Evolutionary conservation across 371 early-diverging fungal genomes (phyloP), one percentile per base, ranked within the genome.

Genomic region (Nematocida displodere): DNA sequence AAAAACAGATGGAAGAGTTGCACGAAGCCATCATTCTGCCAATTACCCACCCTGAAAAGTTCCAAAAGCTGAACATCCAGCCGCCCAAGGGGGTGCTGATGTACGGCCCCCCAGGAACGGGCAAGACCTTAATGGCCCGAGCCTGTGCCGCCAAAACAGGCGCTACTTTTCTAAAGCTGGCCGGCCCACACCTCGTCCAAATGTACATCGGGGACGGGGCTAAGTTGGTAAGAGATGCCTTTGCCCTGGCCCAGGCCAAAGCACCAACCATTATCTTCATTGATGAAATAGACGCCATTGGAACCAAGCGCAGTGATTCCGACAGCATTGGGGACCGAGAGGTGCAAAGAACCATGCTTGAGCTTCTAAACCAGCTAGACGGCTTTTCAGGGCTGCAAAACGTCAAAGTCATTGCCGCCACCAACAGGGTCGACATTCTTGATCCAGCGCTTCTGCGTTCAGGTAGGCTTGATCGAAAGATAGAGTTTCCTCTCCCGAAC

Each of bases 261-360:
- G 93, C 94, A 68, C 99, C 99, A 22, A 95, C 96, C 84, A 94
- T 98, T 80, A 97, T 98, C 61, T 98, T 98, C 82, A 95, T 98
- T 93, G 99, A 98, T 84, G 99, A 98, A 85, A 95, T 98, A 80
- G 99, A 98, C 86, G 97, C 99, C 37, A 97, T 98, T 85, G 99
- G 99, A 80, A 95, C 96, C 2, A 89, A 95, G 67, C 88, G 99
- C 64, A 95, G 95, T 85, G 91, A 92, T 8, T 97, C 96, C 80
- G 94, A 95, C 79, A 95, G 94, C 17, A 94, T 94, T 40, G 92
- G 95, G 15, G 99, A 98, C 88, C 89, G 97, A 80, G 99, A 98
- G 87, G 95, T 97, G 76, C 97, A 97, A 84, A 88, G 99, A 76
- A 98, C 97, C 24, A 85, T 98, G 64, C 94, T 97, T 95, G 99